Percentiles rank a stretch among this genome's conserved stretches.
These are phyloP conservation scores for Simplicillium sp. DNA, from an alignment of 2,329 filamentous ascomycete species.

Conservation along the genomic window DNA sequence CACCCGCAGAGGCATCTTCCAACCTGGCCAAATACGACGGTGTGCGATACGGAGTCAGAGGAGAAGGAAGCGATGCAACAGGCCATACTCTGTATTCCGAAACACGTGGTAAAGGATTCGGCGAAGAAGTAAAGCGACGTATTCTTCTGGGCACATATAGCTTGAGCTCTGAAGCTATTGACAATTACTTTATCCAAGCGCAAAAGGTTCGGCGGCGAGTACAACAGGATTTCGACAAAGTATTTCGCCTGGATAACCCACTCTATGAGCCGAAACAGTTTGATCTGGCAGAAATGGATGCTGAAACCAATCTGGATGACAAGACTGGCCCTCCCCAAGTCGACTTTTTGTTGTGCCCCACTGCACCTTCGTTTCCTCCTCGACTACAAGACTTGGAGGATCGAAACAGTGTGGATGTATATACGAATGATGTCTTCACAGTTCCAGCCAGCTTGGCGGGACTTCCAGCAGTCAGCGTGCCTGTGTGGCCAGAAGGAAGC, in stretches of 20 bases:
- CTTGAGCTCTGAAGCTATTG: conserved; percentile 79
- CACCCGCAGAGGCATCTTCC: conserved; percentile 88
- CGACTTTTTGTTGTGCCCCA: conserved; percentile 82
- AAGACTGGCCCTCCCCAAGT: conserved; percentile 56
- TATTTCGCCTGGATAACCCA: conserved; percentile 63
- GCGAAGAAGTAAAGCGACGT: conserved; percentile 73
- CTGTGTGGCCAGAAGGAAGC: conserved; percentile 29
- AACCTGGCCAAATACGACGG: conserved; percentile 97
- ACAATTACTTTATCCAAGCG: conserved; percentile 95
- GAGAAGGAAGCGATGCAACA: conserved; percentile 39
- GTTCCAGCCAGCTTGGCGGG: conserved; percentile 91
- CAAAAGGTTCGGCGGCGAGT: conserved; percentile 80
- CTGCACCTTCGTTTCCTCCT: conserved; percentile 69
- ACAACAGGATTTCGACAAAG: conserved; percentile 73
- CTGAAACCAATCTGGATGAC: conserved; percentile 38
- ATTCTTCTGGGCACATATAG: conserved; percentile 87
- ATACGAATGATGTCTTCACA: conserved; percentile 92
- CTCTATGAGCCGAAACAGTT: conserved; percentile 46
- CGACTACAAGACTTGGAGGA: conserved; percentile 45
- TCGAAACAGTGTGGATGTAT: conserved; percentile 58
- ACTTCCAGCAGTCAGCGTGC: conserved; percentile 78
- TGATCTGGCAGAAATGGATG: conserved; percentile 51
- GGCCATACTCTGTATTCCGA: conserved; percentile 64
- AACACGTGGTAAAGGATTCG: conserved; percentile 67
- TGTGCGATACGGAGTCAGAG: conserved; percentile 72